phyloP scores from a whole-genome alignment of 441 rosid genomes.

The Bruguiera hainesii region DNA sequence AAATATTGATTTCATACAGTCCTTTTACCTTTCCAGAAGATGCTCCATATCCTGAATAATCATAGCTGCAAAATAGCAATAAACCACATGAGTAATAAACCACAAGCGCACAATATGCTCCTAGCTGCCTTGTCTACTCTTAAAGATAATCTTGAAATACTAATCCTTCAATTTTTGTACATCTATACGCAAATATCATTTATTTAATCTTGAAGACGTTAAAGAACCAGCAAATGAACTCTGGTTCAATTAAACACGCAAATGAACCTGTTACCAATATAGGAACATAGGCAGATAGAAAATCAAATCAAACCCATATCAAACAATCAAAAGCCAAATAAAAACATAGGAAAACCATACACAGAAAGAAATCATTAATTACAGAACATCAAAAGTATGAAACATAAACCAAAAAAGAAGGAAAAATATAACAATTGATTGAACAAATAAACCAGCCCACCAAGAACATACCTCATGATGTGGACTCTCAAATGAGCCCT shows the following conservation, averaged over 20 bases:
- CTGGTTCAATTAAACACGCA: background rate
- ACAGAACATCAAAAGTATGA: background rate
- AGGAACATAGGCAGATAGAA: background rate
- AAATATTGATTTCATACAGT: background rate
- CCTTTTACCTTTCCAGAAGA: slow-evolving; percentile 83
- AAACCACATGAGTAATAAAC: background rate
- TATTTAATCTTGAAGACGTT: background rate
- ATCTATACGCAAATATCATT: background rate
- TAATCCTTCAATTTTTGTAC: background rate
- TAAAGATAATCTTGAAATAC: background rate
- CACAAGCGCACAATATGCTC: background rate
- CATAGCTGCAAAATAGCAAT: slow-evolving; percentile 57
- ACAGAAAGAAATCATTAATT: background rate
- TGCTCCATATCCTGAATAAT: slow-evolving; percentile 97
- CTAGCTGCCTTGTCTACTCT: slow-evolving; percentile 1
- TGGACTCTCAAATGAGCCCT: slow-evolving; percentile 89
- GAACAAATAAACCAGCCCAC: background rate
- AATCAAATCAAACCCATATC: background rate
- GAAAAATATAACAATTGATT: background rate
- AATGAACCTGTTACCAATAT: background rate
- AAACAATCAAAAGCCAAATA: background rate
- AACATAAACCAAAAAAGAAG: background rate
- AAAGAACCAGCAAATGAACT: too few species aligned
- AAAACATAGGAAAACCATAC: background rate
- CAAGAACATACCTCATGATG: slow-evolving; percentile 68